A percentile compares a stretch with the other conserved stretches of the same genome.
These are phyloP conservation scores for Arabidopsis hybrid DNA, from an alignment of 441 rosid species.

Conservation along the genomic window DNA sequence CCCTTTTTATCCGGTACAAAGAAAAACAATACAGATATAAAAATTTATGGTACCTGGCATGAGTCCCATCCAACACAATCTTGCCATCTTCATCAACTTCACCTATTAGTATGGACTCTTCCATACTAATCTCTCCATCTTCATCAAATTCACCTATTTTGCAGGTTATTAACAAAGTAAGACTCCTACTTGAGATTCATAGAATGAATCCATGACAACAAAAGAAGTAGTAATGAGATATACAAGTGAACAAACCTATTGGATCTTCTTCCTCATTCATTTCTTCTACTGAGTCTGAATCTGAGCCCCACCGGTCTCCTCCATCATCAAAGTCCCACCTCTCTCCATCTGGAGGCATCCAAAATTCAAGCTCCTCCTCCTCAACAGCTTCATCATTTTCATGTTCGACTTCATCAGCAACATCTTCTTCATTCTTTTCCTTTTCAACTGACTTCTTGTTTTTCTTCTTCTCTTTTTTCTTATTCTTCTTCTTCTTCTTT, in stretches of 20 bases:
- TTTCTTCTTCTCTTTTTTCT: constrained; percentile 59
- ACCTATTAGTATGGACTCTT: constrained; percentile 29
- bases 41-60: constrained; percentile 31
- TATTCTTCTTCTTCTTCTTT: constrained; percentile 56
- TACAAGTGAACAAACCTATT: constrained; percentile 55
- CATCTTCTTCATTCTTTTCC: constrained; percentile 45
- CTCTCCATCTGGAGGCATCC: constrained; percentile 88
- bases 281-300: constrained; percentile 57
- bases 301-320: constrained; percentile 87
- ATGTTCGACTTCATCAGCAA: constrained; percentile 54
- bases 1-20: neutral
- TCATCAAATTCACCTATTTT: constrained; percentile 32
- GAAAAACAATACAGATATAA: neutral
- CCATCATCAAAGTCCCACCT: constrained; percentile 95
- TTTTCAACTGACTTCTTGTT: constrained; percentile 30
- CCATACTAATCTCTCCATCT: constrained; percentile 27
- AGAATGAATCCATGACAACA: neutral
- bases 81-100: constrained; percentile 31
- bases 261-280: constrained; percentile 55
- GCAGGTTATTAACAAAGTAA: constrained; percentile 2
- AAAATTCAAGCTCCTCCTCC: constrained; percentile 81
- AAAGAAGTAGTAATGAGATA: neutral
- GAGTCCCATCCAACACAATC: constrained; percentile 21
- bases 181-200: constrained; percentile 4
- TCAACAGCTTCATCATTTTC: constrained; percentile 60